phyloP scores from a whole-genome alignment of 2,329 filamentous ascomycete genomes.

The Verticillium tricorpus region DNA sequence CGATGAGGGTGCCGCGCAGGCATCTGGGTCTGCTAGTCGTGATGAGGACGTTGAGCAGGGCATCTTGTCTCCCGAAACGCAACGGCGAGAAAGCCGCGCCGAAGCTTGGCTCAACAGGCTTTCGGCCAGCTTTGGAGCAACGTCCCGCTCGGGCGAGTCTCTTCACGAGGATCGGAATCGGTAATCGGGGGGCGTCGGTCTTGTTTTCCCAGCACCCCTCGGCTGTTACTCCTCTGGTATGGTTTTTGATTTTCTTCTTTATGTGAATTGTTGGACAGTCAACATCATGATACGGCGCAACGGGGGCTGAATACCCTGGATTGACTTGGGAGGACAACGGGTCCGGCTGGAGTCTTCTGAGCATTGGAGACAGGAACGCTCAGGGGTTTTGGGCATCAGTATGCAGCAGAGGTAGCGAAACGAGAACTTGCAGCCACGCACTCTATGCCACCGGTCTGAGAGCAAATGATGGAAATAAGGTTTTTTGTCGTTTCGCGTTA shows the following conservation, averaged over 20 bases:
- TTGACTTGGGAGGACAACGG: not conserved
- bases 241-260: not conserved
- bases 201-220: not conserved
- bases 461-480: too few species aligned
- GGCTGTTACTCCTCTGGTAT: not conserved
- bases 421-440: not conserved
- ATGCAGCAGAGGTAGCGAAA: not conserved
- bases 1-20: constrained; percentile 25
- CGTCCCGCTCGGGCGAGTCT: constrained; percentile 6
- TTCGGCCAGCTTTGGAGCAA: constrained; percentile 20
- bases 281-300: not conserved
- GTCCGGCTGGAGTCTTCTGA: not conserved
- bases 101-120: constrained; percentile 34
- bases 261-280: not conserved
- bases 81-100: constrained; percentile 15
- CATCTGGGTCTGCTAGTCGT: constrained; percentile 14
- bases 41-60: constrained; percentile 41
- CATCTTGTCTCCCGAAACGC: constrained; percentile 18
- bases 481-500: too few species aligned
- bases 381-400: not conserved
- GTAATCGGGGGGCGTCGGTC: not conserved
- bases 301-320: not conserved
- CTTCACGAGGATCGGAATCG: constrained; percentile 9
- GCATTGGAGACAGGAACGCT: not conserved
- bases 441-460: not conserved